phyloP scores from a whole-genome alignment of 2,329 filamentous ascomycete genomes.

The Monilinia laxa region DNA sequence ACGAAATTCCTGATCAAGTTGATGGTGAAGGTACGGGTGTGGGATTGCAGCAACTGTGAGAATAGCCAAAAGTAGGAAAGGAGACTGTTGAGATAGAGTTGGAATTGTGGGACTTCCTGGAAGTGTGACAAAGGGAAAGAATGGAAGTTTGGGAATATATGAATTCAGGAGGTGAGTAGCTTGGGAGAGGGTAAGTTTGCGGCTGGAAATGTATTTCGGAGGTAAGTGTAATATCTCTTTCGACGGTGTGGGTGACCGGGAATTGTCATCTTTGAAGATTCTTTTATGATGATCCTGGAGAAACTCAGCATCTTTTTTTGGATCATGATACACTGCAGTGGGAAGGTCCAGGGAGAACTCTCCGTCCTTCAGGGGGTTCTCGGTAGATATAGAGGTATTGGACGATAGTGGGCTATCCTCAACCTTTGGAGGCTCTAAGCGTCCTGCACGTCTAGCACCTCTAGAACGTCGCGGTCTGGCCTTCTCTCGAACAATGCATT shows the following conservation, averaged over 20 bases:
- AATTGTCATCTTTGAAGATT: constrained; percentile 28
- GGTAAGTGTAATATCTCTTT: background rate
- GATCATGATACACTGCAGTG: constrained; percentile 28
- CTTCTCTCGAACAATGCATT: constrained; percentile 37
- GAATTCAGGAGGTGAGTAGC: constrained; percentile 32
- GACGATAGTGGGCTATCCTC: constrained; percentile 9
- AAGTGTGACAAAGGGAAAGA: constrained; percentile 38
- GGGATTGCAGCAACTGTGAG: constrained; percentile 34
- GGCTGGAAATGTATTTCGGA: constrained; percentile 27
- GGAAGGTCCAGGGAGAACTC: constrained; percentile 37
- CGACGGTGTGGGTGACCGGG: constrained; percentile 3
- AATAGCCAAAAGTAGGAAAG: constrained; percentile 37
- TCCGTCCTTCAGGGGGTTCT: constrained; percentile 15
- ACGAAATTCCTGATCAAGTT: constrained; percentile 37
- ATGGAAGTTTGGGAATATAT: constrained; percentile 28
- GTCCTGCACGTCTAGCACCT: constrained; percentile 29
- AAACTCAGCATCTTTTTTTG: constrained; percentile 27
- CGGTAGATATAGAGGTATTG: background rate
- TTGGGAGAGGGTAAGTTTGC: constrained; percentile 31
- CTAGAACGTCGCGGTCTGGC: constrained; percentile 36
- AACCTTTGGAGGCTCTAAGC: background rate
- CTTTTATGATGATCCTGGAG: constrained; percentile 33
- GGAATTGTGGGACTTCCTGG: constrained; percentile 31
- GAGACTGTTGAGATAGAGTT: constrained; percentile 32
- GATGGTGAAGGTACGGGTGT: constrained; percentile 34